Evolutionary conservation across 148 eudicot species (phyloP), one percentile per base, ranked within the genome.

Genomic region (Spergularia bocconei): DNA sequence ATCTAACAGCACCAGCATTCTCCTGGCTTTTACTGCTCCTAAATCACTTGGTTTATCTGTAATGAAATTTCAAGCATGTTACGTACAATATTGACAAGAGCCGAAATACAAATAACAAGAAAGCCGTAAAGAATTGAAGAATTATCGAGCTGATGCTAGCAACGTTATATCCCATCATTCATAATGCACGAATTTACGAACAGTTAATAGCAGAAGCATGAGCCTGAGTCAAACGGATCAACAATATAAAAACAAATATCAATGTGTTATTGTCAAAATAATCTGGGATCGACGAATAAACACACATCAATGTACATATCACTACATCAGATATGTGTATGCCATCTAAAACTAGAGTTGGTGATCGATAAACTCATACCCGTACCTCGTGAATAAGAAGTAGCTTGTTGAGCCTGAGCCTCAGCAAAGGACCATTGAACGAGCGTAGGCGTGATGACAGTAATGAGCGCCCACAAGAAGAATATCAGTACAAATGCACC

Each of bases 401-500:
- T 51, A 38, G 23, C 13, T 63, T 48, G 56, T 25, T 69, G 76
- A 41, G 74, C 75, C 33, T 39, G 14, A 5, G 75, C 75, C 2
- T 41, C 71, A 6, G 25, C 77, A 17, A 16, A 19, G 39, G 81
- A 67, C 81, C 69, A 79, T 51, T 67, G 77, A 20, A 79, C 63
- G 4, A 79, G 73, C 4, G 73, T 79, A 50, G 81, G 81, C 17
- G 79, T 80, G 71, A 80, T 75, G 53, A 80, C 23, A 48, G 82
- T 69, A 39, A 80, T 62, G 66, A 75, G 57, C 13, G 82, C 78
- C 82, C 82, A 75, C 5, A 75, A 59, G 51, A 63, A 17, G 78
- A 75, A 75, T 62, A 80, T 80, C 75, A 80, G 41, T 16, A 75
- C 82, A 80, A 63, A 80, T 47, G 75, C 82, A 21, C 79, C 67